Conservation (phyloP, 371 early-diverging fungal genomes). For the Saksenaea vasiformis region DNA sequence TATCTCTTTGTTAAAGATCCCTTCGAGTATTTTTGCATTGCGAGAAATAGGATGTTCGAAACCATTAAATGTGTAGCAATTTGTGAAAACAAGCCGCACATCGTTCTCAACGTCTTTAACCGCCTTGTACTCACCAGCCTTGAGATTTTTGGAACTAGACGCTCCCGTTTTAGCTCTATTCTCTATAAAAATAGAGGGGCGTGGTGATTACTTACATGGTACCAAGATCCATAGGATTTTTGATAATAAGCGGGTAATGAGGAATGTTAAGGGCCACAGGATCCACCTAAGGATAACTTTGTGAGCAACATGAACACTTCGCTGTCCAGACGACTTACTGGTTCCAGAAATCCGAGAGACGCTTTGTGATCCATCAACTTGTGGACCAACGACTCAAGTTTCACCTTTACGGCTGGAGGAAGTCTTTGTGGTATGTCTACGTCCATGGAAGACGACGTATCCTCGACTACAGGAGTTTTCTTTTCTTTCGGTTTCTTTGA, state of each 20-base stretch:
- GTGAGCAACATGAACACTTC: neutral
- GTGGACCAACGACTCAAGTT: conserved; percentile 33
- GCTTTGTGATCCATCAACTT: conserved; percentile 43
- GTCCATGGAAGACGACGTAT: neutral
- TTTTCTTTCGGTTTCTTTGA: neutral
- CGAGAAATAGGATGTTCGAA: conserved; percentile 65
- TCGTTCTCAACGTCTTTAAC: conserved; percentile 71
- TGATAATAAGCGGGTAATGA: conserved; percentile 80
- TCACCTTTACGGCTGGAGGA: conserved; percentile 20
- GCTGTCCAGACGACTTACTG: conserved; percentile 65
- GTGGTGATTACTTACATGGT: conserved; percentile 31
- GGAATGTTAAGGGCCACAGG: conserved; percentile 79
- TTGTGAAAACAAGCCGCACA: conserved; percentile 75
- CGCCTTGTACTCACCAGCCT: conserved; percentile 50
- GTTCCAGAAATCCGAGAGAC: conserved; percentile 50
- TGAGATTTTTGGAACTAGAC: conserved; percentile 72
- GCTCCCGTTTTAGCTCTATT: neutral
- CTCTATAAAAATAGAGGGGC: neutral
- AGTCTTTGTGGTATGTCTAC: conserved; percentile 13
- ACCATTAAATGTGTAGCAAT: conserved; percentile 92
- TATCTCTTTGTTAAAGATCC: conserved; percentile 51
- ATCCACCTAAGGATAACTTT: conserved; percentile 55
- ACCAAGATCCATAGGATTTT: conserved; percentile 85
- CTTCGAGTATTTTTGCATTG: conserved; percentile 60
- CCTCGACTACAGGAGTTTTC: neutral